phyloP scores from a whole-genome alignment of 306 rosid genomes.

The Cicer chorassanicum region DNA sequence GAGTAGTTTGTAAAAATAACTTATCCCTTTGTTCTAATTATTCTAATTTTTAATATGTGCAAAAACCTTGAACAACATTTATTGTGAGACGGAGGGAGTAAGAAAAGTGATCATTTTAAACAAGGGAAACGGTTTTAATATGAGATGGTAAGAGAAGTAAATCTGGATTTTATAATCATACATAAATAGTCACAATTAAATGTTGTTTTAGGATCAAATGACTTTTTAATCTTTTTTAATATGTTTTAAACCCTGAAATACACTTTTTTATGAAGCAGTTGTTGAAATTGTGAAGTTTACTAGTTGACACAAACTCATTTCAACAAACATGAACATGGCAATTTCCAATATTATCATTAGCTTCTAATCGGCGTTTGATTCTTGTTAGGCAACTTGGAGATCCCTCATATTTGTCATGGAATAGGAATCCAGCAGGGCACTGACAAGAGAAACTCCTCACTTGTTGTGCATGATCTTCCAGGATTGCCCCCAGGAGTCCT shows the following conservation, averaged over 20 bases:
- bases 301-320: neutral
- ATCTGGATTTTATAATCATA: too few relatives aligned
- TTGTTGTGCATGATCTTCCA: conserved; percentile 24
- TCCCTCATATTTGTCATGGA: conserved; percentile 93
- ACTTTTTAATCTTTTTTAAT: neutral
- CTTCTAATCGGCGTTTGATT: conserved; percentile 4
- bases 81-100: too few relatives aligned
- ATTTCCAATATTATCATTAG: conserved; percentile 3
- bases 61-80: too few relatives aligned
- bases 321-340: neutral
- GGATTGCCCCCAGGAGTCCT: conserved; percentile 21
- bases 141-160: too few relatives aligned
- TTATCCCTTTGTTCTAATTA: too few relatives aligned
- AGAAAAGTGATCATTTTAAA: neutral
- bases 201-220: neutral
- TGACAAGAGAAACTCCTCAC: conserved; percentile 42
- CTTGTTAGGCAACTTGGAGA: conserved; percentile 88
- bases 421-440: conserved; percentile 75
- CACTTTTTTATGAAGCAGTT: neutral
- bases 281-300: neutral
- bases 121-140: too few relatives aligned
- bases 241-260: neutral
- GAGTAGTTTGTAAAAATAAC: too few relatives aligned
- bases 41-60: too few relatives aligned
- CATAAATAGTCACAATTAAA: neutral